Evolutionary conservation across 1,284 basidiomycete species (phyloP), one percentile per base, ranked within the genome.

Genomic region (Ustilago loliicola): DNA sequence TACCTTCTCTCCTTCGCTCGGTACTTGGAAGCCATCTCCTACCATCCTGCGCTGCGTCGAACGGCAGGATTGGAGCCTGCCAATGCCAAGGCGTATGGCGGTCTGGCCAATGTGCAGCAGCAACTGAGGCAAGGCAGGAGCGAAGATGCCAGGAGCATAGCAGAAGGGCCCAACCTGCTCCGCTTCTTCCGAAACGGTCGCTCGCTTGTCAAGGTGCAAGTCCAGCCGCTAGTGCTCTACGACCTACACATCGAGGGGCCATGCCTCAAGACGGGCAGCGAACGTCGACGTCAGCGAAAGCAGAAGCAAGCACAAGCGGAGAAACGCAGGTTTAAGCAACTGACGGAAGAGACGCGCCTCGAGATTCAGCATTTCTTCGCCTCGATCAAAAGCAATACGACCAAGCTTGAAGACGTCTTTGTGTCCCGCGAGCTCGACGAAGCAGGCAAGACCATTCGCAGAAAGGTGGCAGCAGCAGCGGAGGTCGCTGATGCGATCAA

Each of bases 281-380:
- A 73, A 40, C 71, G 64, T 34, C 54, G 62, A 32, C 66, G 61
- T 19, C 54, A 58, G 15, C 53, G 61, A 19, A 67, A 55, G 45
- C 66, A 74, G 58, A 71, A 67, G 53, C 66, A 65, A 32, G 57
- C 40, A 4, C 54, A 66, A 53, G 61, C 54, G 1, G 72, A 74
- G 52, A 62, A 61, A 17, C 65, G 64, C 21, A 54, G 52, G 17
- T 66, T 71, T 40, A 66, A 62, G 64, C 56, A 67, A 27, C 25
- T 80, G 13, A 38, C 67, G 1, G 73, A 82, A 9, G 58, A 67
- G 36, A 78, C 80, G 21, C 62, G 81, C 11, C 65, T 83, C 52
- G 81, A 83, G 64, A 72, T 83, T n/a, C 80, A 82, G 62, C 55
- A 59, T 55, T 83, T 83, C 71, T 83, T 80, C 50, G 72, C 78